Evolutionary conservation across 352 stramenopile genomes (phyloP), one percentile per base, ranked within the genome.

Genomic region (Phytophthora chlamydospora): DNA sequence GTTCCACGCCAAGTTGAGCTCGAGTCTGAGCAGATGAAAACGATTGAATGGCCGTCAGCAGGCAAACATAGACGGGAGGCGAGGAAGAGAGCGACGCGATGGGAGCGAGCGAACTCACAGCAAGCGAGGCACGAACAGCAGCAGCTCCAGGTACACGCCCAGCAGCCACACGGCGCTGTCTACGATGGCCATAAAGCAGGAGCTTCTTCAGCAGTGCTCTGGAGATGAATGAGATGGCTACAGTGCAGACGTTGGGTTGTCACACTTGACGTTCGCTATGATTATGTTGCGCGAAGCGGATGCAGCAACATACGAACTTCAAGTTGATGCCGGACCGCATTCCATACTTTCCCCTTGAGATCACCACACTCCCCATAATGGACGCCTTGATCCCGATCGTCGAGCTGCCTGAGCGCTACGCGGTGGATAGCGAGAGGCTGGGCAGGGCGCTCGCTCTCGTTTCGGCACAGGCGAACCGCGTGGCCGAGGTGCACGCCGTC

Each of bases 1-100:
- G 45, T 93, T 93, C 66, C 75, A 93, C 46, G 75, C 29, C 60
- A 76, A 78, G 39, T 90, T 89, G 49, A 93, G 53, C 46, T 88
- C 58, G 34, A 89, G 43, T 12, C 72, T 80, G 45, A 6, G 36
- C 6, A 33, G 6, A 11, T 36, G 11, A 46, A 32, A 43, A 14
- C 33, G 19, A 71, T 61, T 60, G 48, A 58, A 34, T 68, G 58
- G 55, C 35, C 57, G 35, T 58, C 33, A 66, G 42, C 57, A 14
- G 36, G 29, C 40, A 71, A 44, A 63, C 58, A 76, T 72, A 72
- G 42, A 79, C 51, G 17, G 55, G 60, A 17, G 27, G 35, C 17
- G 49, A 52, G 19, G 17, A 27, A 45, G 6, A 41, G 6, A 35
- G 10, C 13, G 40, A 9, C 16, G 21, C 7, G 40, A 35, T 29